Percentiles rank a stretch among this genome's conserved stretches.
Evolutionary conservation across 495 filamentous ascomycete species (phyloP).

Genomic region (Hypoxylon crocopeplum): DNA sequence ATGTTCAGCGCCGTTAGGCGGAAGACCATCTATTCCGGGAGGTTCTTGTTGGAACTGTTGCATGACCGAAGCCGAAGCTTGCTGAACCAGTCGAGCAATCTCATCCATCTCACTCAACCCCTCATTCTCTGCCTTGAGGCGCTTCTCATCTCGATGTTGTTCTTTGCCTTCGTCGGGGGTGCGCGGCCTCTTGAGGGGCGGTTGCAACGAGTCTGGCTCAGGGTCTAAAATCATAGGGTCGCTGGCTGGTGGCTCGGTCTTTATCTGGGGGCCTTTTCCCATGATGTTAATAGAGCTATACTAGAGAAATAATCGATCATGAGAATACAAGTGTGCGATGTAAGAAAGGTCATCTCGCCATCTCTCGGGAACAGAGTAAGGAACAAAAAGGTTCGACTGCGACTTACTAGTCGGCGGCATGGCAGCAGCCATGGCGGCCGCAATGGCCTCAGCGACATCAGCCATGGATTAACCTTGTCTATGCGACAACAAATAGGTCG

Average conservation of each 20-base stretch:
- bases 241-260: conserved; percentile 24
- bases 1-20: conserved; percentile 11
- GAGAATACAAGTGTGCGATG: neutral
- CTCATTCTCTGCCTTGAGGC: conserved; percentile 42
- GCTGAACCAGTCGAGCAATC: conserved; percentile 38
- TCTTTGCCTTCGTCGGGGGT: conserved; percentile 39
- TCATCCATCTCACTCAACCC: conserved; percentile 34
- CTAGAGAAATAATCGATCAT: neutral
- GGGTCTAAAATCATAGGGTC: conserved; percentile 38
- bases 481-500: conserved; percentile 18
- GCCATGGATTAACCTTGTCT: conserved; percentile 35
- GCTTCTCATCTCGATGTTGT: conserved; percentile 39
- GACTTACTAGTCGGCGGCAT: conserved; percentile 38
- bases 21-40: conserved; percentile 6
- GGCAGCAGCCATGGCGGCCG: conserved; percentile 40
- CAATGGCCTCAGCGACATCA: conserved; percentile 43
- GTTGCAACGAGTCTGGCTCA: conserved; percentile 26
- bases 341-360: neutral
- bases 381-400: neutral
- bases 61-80: conserved; percentile 40
- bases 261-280: conserved; percentile 33
- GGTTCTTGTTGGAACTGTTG: conserved; percentile 34
- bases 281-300: conserved; percentile 13
- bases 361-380: neutral
- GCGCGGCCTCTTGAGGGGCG: conserved; percentile 44